Percentiles rank a stretch among this genome's conserved stretches.
Evolutionary conservation across 1,139 yeast genomes (phyloP).

Genomic region (Pichia sp.): DNA sequence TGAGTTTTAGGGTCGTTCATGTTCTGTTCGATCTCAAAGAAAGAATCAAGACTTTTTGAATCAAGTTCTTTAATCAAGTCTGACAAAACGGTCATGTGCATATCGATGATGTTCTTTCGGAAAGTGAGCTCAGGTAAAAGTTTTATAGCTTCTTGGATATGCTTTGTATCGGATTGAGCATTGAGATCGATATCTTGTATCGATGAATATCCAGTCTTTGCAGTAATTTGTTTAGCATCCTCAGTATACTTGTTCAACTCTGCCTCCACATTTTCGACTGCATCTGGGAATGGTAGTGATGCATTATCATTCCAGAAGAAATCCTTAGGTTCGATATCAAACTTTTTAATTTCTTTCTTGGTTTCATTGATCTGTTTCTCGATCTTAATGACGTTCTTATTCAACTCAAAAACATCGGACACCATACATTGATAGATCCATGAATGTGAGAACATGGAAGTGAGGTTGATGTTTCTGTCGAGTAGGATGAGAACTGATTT

Average conservation of each 20-base stretch:
- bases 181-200: constrained; percentile 69
- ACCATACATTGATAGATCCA: constrained; percentile 98
- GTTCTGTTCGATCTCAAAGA: constrained; percentile 89
- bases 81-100: constrained; percentile 95
- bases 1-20: constrained; percentile 55
- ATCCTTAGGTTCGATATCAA: constrained; percentile 88
- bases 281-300: constrained; percentile 92
- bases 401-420: constrained; percentile 79
- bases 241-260: constrained; percentile 75
- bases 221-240: constrained; percentile 82
- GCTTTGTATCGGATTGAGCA: constrained; percentile 57
- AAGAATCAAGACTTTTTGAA: constrained; percentile 76
- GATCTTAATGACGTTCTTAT: constrained; percentile 71
- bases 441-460: constrained; percentile 92
- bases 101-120: constrained; percentile 80
- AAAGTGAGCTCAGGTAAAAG: constrained; percentile 90
- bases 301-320: constrained; percentile 86
- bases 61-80: constrained; percentile 77
- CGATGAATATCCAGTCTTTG: constrained; percentile 63
- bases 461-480: constrained; percentile 84
- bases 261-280: constrained; percentile 88
- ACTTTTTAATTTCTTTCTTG: constrained; percentile 41
- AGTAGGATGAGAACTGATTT: constrained; percentile 74
- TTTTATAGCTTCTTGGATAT: constrained; percentile 83
- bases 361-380: constrained; percentile 22